These are phyloP conservation scores for Nothophaeocryptopus gaeumannii DNA, from an alignment of 2,329 filamentous ascomycete species.

Conservation along the genomic window DNA sequence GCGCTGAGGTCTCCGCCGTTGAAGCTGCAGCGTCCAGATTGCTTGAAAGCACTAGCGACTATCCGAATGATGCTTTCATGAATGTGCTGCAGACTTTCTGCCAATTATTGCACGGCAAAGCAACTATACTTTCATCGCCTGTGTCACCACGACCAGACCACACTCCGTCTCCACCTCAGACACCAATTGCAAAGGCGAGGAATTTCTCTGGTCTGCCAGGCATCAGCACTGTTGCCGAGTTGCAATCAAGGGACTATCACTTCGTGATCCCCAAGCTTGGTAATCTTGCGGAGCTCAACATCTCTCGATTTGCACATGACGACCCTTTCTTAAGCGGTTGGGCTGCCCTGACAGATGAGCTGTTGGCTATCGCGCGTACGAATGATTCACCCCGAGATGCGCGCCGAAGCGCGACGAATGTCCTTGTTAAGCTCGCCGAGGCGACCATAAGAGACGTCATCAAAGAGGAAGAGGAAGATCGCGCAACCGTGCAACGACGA, in stretches of 20 bases:
- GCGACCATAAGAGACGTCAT: conserved; percentile 53
- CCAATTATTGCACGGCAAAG: conserved; percentile 55
- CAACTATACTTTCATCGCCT: conserved; percentile 11
- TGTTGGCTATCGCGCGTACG: conserved; percentile 49
- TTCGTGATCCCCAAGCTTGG: conserved; percentile 51
- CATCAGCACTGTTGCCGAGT: conserved; percentile 38
- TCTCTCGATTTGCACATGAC: conserved; percentile 63
- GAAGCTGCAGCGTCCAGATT: conserved; percentile 82
- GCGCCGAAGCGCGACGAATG: conserved; percentile 49
- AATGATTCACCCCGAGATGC: conserved; percentile 41
- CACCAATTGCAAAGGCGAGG: conserved; percentile 32
- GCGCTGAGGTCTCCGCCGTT: conserved; percentile 79
- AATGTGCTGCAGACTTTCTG: conserved; percentile 75
- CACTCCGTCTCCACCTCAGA: conserved; percentile 13
- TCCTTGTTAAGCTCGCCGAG: conserved; percentile 48
- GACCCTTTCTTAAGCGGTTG: conserved; percentile 71
- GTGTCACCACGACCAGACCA: conserved; percentile 6
- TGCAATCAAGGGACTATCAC: conserved; percentile 44
- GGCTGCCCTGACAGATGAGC: conserved; percentile 60
- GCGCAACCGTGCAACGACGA: conserved; percentile 32
- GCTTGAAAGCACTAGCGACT: conserved; percentile 88
- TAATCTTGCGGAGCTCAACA: conserved; percentile 45
- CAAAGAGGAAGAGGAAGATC: conserved; percentile 41
- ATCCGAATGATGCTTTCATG: conserved; percentile 77
- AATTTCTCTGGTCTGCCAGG: conserved; percentile 46